A percentile compares a stretch with the other conserved stretches of the same genome.
These are phyloP conservation scores for Acer campestre DNA, from an alignment of 345 rosid species.

Conservation along the genomic window DNA sequence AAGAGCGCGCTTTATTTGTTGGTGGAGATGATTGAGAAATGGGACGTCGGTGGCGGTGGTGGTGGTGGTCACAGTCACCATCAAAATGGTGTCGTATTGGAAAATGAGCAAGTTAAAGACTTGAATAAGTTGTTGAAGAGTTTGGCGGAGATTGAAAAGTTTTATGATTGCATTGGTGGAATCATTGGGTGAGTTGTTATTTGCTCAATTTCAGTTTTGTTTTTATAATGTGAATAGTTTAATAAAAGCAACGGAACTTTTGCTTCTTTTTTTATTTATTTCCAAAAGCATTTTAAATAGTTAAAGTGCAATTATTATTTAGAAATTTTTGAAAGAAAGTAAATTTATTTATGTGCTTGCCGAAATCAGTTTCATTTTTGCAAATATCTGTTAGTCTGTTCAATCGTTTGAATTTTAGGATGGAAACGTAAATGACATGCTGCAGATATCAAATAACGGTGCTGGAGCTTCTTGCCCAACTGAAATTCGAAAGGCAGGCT, in stretches of 20 bases:
- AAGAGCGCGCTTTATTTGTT: constrained; percentile 69
- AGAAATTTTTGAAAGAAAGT: not conserved
- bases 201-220: not conserved
- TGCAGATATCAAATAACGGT: constrained; percentile 84
- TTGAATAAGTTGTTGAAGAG: constrained; percentile 53
- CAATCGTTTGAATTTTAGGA: constrained; percentile 13
- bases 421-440: constrained; percentile 15
- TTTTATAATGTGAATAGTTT: not conserved
- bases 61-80: constrained; percentile 23
- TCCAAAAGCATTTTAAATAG: not conserved
- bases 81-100: constrained; percentile 31
- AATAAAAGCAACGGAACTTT: not conserved
- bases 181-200: constrained; percentile 64
- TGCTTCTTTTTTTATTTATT: not conserved
- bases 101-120: constrained; percentile 45
- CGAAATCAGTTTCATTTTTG: too few species aligned
- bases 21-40: constrained; percentile 79
- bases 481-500: constrained; percentile 45
- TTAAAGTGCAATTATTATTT: not conserved
- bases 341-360: too few species aligned
- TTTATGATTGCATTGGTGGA: constrained; percentile 93
- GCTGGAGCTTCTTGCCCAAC: constrained; percentile 75
- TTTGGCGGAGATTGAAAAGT: constrained; percentile 66
- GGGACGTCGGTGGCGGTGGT: constrained; percentile 42
- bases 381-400: not conserved